Evolutionary conservation across 495 filamentous ascomycete species (phyloP).

Genomic region (Thermochaetoides thermophila): DNA sequence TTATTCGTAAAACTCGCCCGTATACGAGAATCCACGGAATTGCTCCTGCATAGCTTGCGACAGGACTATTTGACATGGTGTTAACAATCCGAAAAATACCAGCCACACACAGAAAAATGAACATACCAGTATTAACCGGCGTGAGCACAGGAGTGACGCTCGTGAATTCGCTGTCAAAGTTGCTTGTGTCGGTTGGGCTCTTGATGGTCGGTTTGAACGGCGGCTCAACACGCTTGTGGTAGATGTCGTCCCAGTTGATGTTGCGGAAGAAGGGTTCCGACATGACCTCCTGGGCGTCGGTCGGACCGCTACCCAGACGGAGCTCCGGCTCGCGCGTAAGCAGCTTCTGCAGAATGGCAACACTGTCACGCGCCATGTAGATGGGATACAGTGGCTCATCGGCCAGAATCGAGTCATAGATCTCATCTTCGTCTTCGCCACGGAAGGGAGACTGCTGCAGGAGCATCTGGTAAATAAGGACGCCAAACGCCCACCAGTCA

Average conservation of each 20-base stretch:
- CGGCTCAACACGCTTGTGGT: constrained; percentile 78
- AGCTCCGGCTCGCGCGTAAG: constrained; percentile 89
- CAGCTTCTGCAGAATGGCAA: constrained; percentile 95
- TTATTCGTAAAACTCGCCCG: constrained; percentile 38
- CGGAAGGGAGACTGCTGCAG: constrained; percentile 98
- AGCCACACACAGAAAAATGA: background rate
- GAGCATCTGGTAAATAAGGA: constrained; percentile 99
- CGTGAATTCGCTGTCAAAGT: constrained; percentile 97
- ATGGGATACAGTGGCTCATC: constrained; percentile 98
- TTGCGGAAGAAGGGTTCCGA: constrained; percentile 95
- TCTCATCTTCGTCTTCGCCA: constrained; percentile 98
- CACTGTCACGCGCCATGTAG: constrained; percentile 96
- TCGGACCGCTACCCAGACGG: constrained; percentile 83
- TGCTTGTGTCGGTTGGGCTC: constrained; percentile 90
- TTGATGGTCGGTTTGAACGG: constrained; percentile 83
- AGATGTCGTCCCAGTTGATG: constrained; percentile 97
- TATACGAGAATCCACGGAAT: constrained; percentile 97
- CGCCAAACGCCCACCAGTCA: constrained; percentile 99
- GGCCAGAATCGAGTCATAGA: constrained; percentile 96
- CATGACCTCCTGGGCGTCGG: constrained; percentile 98
- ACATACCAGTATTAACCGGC: constrained; percentile 90
- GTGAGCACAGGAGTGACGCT: constrained; percentile 96
- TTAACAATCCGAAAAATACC: background rate
- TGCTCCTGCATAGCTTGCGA: constrained; percentile 99
- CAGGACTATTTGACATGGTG: constrained; percentile 44